Conservation (phyloP, 352 stramenopile species). For the Pythium chondricola region DNA sequence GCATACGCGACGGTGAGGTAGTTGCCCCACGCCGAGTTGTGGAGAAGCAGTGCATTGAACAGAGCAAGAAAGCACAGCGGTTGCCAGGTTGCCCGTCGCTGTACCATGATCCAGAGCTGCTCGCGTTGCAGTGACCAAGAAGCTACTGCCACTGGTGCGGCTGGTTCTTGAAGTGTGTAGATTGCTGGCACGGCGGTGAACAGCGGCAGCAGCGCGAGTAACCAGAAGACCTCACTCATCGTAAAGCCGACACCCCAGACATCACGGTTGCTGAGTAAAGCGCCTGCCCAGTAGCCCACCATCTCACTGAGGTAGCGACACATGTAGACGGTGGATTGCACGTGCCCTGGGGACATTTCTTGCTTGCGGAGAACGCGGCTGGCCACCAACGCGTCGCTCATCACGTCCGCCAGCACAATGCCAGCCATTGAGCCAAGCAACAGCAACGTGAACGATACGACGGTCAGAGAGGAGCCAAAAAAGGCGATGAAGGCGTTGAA, state of each 20-base stretch:
- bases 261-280: slow-evolving; percentile 46
- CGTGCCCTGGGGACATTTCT: slow-evolving; percentile 29
- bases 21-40: slow-evolving; percentile 79
- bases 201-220: slow-evolving; percentile 54
- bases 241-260: slow-evolving; percentile 49
- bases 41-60: slow-evolving; percentile 52
- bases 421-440: slow-evolving; percentile 64
- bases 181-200: slow-evolving; percentile 50
- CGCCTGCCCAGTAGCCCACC: slow-evolving; percentile 63
- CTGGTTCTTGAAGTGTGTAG: slow-evolving; percentile 49
- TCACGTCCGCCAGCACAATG: slow-evolving; percentile 79
- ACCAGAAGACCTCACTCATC: slow-evolving; percentile 57
- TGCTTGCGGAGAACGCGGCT: slow-evolving; percentile 46
- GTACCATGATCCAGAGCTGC: slow-evolving; percentile 55
- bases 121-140: slow-evolving; percentile 30
- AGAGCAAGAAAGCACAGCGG: slow-evolving; percentile 63
- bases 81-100: slow-evolving; percentile 69
- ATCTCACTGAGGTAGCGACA: slow-evolving; percentile 77
- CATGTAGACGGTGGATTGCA: slow-evolving; percentile 70
- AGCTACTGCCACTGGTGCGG: slow-evolving; percentile 11
- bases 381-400: slow-evolving; percentile 67
- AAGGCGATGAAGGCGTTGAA: slow-evolving; percentile 49
- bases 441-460: slow-evolving; percentile 62
- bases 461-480: slow-evolving; percentile 29
- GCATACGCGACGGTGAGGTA: slow-evolving; percentile 63